Conservation (phyloP, 1,139 yeast genomes). For the Saccharomyces hybrid region DNA sequence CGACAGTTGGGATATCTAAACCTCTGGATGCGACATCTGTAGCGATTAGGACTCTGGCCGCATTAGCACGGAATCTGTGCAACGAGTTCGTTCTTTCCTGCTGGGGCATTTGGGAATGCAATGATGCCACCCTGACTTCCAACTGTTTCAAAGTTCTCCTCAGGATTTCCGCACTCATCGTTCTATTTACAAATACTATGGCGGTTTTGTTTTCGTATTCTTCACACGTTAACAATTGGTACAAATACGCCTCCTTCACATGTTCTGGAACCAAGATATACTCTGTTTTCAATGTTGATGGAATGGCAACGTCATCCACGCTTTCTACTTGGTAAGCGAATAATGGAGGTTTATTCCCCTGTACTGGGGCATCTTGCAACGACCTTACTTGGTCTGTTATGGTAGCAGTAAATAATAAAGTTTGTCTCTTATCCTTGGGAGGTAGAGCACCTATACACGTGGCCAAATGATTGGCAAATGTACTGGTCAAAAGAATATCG, state of each 20-base stretch:
- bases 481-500: slow-evolving; percentile 75
- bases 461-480: slow-evolving; percentile 73
- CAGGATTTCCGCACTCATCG: slow-evolving; percentile 79
- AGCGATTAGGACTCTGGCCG: slow-evolving; percentile 85
- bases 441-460: slow-evolving; percentile 71
- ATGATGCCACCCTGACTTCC: slow-evolving; percentile 75
- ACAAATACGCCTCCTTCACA: slow-evolving; percentile 84
- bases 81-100: slow-evolving; percentile 81
- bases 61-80: slow-evolving; percentile 89
- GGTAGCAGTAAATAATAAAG: slow-evolving; percentile 89
- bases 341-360: slow-evolving; percentile 55
- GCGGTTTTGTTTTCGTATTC: slow-evolving; percentile 59
- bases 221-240: slow-evolving; percentile 54
- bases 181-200: slow-evolving; percentile 85
- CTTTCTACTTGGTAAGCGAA: slow-evolving; percentile 78
- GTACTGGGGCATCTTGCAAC: slow-evolving; percentile 58
- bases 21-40: slow-evolving; percentile 98
- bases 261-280: slow-evolving; percentile 62
- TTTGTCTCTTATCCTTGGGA: slow-evolving; percentile 63
- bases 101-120: slow-evolving; percentile 95
- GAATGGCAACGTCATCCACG: slow-evolving; percentile 65
- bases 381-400: slow-evolving; percentile 87
- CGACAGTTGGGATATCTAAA: slow-evolving; percentile 88
- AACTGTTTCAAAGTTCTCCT: slow-evolving; percentile 66
- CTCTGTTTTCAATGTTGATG: slow-evolving; percentile 55